Conservation (phyloP, 257 asterid genomes). For the Thymus quinquecostatus region DNA sequence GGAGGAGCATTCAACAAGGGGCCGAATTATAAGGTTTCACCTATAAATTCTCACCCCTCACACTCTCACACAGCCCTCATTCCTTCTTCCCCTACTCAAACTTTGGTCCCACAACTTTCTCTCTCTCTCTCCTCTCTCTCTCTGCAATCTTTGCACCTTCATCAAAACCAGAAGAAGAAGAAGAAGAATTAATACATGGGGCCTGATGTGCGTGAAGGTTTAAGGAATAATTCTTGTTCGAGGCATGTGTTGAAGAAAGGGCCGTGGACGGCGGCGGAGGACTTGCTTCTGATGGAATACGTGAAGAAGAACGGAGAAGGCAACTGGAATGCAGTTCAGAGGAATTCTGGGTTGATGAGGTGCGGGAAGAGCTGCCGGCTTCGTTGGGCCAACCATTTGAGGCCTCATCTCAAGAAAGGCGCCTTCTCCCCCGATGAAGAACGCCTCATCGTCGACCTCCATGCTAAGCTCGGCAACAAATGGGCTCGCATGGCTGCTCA, state of each 20-base stretch:
- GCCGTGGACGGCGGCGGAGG: slow-evolving; percentile 76
- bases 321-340: slow-evolving; percentile 77
- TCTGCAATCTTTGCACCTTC: slow-evolving; percentile 18
- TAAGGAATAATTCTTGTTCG: slow-evolving; percentile 10
- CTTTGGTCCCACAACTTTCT: slow-evolving; percentile 30
- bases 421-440: slow-evolving; percentile 55
- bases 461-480: slow-evolving; percentile 55
- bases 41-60: slow-evolving; percentile 56
- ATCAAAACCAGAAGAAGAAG: neutral
- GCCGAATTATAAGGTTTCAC: slow-evolving; percentile 57
- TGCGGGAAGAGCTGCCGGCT: slow-evolving; percentile 66
- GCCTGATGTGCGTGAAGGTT: slow-evolving; percentile 42
- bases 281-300: slow-evolving; percentile 53
- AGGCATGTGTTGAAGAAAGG: slow-evolving; percentile 56
- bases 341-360: slow-evolving; percentile 65
- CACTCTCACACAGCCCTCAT: slow-evolving; percentile 47
- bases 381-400: slow-evolving; percentile 60
- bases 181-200: slow-evolving; percentile 42
- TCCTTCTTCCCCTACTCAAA: slow-evolving; percentile 29
- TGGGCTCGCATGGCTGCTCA: slow-evolving; percentile 70
- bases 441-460: slow-evolving; percentile 52
- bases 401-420: slow-evolving; percentile 66
- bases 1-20: slow-evolving; percentile 66
- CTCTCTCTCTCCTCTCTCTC: slow-evolving; percentile 11
- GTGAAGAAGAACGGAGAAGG: slow-evolving; percentile 71